Conservation (phyloP, 2,329 filamentous ascomycete species). For the Harringtonia lauricola region DNA sequence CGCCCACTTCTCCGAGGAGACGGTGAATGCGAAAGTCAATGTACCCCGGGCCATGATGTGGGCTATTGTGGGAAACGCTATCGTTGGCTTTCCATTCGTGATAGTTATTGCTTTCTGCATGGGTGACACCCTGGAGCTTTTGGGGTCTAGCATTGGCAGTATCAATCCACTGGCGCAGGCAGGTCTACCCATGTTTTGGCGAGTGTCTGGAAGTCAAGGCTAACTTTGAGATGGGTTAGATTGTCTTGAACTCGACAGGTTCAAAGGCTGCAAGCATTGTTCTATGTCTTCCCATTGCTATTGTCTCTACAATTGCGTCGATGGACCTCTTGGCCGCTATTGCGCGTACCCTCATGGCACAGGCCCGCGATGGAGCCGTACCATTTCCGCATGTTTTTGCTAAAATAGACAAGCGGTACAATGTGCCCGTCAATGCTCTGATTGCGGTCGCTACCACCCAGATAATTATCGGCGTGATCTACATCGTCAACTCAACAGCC, state of each 20-base stretch:
- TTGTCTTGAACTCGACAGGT: neutral
- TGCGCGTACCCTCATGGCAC: neutral
- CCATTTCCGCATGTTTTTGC: neutral
- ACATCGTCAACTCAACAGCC: neutral
- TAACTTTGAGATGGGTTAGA: neutral
- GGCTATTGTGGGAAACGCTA: neutral
- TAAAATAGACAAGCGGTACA: neutral
- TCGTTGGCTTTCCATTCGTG: neutral
- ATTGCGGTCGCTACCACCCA: neutral
- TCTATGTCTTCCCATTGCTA: neutral
- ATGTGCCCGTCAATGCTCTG: neutral
- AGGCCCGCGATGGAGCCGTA: neutral
- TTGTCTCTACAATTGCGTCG: neutral
- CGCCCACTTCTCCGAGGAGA: neutral
- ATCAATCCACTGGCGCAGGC: neutral
- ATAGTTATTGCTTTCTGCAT: neutral
- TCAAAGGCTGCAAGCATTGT: neutral
- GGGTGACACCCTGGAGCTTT: neutral
- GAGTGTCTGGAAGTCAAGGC: no score
- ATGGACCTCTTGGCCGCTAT: neutral
- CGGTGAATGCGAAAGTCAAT: neutral
- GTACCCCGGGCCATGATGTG: neutral
- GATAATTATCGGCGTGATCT: neutral
- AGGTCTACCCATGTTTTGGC: no score
- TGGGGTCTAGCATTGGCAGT: neutral